A percentile compares a stretch with the other conserved stretches of the same genome.
phyloP scores from a whole-genome alignment of 176 grass and related monocot genomes.

The Poa pratensis region DNA sequence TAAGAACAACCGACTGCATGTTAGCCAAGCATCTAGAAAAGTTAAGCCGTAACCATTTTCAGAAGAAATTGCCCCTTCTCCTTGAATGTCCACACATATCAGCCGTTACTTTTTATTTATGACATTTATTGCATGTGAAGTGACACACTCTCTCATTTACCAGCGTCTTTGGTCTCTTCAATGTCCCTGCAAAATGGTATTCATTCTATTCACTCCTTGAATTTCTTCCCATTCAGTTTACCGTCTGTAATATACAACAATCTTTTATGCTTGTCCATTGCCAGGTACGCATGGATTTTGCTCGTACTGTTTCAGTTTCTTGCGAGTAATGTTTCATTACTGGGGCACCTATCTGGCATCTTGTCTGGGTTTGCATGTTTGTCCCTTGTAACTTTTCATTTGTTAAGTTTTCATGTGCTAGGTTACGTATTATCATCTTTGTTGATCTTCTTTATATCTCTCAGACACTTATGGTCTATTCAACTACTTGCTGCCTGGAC shows the following conservation, averaged over 20 bases:
- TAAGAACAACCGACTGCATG: background rate
- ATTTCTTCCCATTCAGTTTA: conserved; percentile 40
- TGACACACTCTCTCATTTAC: conserved; percentile 41
- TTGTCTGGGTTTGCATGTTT: conserved; percentile 98
- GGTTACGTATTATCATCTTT: conserved; percentile 37
- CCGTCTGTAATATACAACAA: conserved; percentile 22
- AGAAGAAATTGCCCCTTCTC: conserved; percentile 6
- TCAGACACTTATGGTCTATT: conserved; percentile 84
- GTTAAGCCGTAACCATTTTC: background rate
- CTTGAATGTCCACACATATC: background rate
- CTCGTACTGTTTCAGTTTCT: conserved; percentile 92
- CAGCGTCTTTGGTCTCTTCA: conserved; percentile 99
- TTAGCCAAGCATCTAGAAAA: background rate
- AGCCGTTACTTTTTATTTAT: conserved; percentile 21
- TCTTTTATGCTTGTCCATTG: conserved; percentile 31
- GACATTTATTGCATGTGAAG: conserved; percentile 16
- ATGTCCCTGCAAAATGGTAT: conserved; percentile 96
- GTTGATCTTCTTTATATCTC: conserved; percentile 44
- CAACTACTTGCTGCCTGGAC: conserved; percentile 83
- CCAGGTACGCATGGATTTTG: conserved; percentile 96
- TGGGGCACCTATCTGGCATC: conserved; percentile 95
- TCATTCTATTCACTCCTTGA: conserved; percentile 14
- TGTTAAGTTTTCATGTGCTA: conserved; percentile 25
- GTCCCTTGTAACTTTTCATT: conserved; percentile 55
- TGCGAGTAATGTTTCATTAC: conserved; percentile 86